These are phyloP conservation scores for Acorus gramineus DNA, from an alignment of 106 monocot species.

Conservation along the genomic window DNA sequence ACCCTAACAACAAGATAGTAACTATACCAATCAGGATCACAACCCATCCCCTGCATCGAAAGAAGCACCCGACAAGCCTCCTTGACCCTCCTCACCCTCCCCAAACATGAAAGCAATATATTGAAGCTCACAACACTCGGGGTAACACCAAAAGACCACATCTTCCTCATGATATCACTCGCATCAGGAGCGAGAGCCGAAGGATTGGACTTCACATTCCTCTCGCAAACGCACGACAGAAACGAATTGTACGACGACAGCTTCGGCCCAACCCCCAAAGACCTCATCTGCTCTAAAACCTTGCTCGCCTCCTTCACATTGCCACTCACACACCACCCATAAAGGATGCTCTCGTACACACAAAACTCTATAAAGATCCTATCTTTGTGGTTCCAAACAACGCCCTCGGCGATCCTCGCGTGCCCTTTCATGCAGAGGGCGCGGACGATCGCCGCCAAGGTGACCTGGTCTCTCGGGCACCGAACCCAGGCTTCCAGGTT, in stretches of 20 bases:
- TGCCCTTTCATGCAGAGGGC: constrained; percentile 53
- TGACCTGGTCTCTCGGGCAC: neutral
- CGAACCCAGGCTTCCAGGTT: constrained; percentile 7
- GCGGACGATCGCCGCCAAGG: constrained; percentile 16
- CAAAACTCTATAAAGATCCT: neutral
- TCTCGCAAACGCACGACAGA: constrained; percentile 46
- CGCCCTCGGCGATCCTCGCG: constrained; percentile 36
- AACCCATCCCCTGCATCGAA: constrained; percentile 26
- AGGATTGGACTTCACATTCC: constrained; percentile 60
- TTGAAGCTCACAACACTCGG: constrained; percentile 51
- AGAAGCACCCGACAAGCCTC: constrained; percentile 49
- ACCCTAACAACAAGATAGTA: constrained; percentile 56
- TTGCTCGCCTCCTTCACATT: constrained; percentile 53
- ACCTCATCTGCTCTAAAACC: constrained; percentile 45
- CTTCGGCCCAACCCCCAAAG: constrained; percentile 12
- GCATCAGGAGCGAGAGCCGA: constrained; percentile 57
- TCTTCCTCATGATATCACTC: constrained; percentile 38
- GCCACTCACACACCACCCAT: constrained; percentile 60
- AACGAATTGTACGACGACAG: constrained; percentile 37
- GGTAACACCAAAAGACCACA: constrained; percentile 36
- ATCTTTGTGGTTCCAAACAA: constrained; percentile 39
- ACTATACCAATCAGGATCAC: constrained; percentile 46
- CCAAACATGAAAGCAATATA: constrained; percentile 48
- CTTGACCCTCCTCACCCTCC: constrained; percentile 52
- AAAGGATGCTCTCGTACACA: constrained; percentile 32